These are phyloP conservation scores for Zygosaccharomyces sapae DNA, from an alignment of 1,139 yeast species.

Conservation along the genomic window DNA sequence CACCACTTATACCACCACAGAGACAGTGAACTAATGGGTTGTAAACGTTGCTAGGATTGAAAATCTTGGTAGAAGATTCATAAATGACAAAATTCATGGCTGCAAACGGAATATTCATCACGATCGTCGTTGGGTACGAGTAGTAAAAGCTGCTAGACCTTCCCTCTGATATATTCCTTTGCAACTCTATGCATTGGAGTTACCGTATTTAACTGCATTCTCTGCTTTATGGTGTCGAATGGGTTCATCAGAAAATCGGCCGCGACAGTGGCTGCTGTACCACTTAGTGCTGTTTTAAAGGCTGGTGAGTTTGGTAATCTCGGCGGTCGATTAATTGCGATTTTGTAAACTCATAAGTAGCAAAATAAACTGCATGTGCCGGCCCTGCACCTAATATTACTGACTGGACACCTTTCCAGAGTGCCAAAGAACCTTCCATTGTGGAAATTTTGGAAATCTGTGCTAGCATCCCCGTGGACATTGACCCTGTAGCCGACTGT, in stretches of 20 bases:
- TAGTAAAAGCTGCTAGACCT: constrained; percentile 79
- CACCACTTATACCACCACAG: constrained; percentile 95
- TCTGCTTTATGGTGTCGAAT: constrained; percentile 89
- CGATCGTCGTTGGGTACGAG: constrained; percentile 90
- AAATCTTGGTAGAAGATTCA: constrained; percentile 70
- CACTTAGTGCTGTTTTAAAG: constrained; percentile 79
- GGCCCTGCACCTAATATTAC: constrained; percentile 99
- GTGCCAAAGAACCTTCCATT: constrained; percentile 83
- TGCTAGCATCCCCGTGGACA: constrained; percentile 44
- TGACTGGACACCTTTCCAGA: constrained; percentile 94
- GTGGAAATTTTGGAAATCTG: constrained; percentile 74
- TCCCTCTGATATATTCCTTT: constrained; percentile 58
- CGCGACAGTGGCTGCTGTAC: constrained; percentile 90
- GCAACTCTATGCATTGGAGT: constrained; percentile 39
- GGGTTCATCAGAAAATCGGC: constrained; percentile 98
- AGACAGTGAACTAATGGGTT: constrained; percentile 91
- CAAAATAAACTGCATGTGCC: constrained; percentile 95
- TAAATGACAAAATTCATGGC: constrained; percentile 92
- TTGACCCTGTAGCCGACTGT: constrained; percentile 56
- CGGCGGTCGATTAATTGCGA: constrained; percentile 30
- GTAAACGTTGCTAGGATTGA: constrained; percentile 75
- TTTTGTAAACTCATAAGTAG: constrained; percentile 89
- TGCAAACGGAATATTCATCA: constrained; percentile 93
- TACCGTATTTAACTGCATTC: constrained; percentile 56
- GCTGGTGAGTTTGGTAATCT: constrained; percentile 41